These are phyloP conservation scores for Cystofilobasidium bisporidii DNA, from an alignment of 768 basidiomycete genomes.

Conservation along the genomic window DNA sequence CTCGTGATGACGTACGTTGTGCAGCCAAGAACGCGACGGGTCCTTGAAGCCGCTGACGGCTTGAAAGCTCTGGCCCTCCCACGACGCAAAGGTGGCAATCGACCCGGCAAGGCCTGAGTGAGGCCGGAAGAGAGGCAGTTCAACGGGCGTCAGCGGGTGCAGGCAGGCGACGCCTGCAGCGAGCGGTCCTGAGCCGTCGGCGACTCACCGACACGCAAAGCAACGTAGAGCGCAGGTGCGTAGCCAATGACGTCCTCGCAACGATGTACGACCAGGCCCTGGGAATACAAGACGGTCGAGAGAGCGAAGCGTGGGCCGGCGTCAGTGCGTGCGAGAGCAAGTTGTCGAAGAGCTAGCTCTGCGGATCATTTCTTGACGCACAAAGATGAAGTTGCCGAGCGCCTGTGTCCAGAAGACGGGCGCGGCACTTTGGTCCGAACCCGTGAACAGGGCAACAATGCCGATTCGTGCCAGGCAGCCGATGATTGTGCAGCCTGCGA, in stretches of 20 bases:
- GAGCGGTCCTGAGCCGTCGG: background rate
- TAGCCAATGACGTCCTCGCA: background rate
- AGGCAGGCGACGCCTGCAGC: too few relatives aligned
- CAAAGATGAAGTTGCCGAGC: conserved; percentile 68
- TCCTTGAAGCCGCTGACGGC: conserved; percentile 67
- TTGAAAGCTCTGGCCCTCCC: conserved; percentile 78
- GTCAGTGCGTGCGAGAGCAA: too few relatives aligned
- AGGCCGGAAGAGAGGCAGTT: conserved; percentile 34
- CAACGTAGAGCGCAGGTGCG: background rate
- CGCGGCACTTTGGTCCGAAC: conserved; percentile 57
- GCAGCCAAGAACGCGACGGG: conserved; percentile 52
- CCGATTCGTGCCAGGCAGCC: conserved; percentile 5
- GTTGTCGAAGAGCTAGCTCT: too few relatives aligned
- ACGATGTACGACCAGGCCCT: background rate
- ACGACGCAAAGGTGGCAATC: conserved; percentile 91
- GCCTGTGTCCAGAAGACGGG: conserved; percentile 75
- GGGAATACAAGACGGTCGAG: too few relatives aligned
- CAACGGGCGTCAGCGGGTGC: background rate
- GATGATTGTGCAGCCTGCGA: background rate
- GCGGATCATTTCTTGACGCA: conserved; percentile 4
- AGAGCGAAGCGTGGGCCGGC: background rate
- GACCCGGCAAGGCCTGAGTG: conserved; percentile 79
- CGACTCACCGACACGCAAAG: conserved; percentile 7
- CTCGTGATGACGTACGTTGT: conserved; percentile 50
- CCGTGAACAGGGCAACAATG: conserved; percentile 5